These are phyloP conservation scores for Termitomyces eurrhizus DNA, from an alignment of 768 basidiomycete species.

Conservation along the genomic window DNA sequence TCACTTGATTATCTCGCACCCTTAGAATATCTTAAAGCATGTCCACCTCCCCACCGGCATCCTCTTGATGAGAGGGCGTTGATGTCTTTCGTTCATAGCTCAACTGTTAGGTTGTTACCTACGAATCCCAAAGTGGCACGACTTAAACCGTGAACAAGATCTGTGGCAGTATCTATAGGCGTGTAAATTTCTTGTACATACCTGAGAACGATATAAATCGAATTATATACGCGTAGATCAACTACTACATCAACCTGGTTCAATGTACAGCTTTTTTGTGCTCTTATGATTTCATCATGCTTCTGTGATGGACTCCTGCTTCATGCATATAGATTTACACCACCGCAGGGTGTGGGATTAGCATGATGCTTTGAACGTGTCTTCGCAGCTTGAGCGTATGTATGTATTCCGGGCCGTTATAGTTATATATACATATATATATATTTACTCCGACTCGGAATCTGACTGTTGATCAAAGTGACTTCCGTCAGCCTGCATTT, in stretches of 20 bases:
- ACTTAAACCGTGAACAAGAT: no score
- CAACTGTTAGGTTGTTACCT: neutral
- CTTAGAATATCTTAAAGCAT: slow-evolving; percentile 56
- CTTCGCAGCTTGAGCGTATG: neutral
- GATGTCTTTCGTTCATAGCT: slow-evolving; percentile 46
- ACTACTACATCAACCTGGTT: neutral
- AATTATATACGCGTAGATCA: no score
- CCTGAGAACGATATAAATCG: no score
- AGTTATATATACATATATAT: neutral
- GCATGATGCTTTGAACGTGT: neutral
- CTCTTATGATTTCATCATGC: neutral
- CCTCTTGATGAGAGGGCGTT: slow-evolving; percentile 69
- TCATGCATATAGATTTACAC: neutral
- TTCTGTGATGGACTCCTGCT: neutral
- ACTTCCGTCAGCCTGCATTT: neutral
- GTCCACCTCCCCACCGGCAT: slow-evolving; percentile 60
- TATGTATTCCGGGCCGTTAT: neutral
- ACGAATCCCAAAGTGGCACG: no score
- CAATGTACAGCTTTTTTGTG: neutral
- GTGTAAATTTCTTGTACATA: no score
- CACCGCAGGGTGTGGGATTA: neutral
- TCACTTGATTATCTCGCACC: slow-evolving; percentile 46
- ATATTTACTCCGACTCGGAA: slow-evolving; percentile 3
- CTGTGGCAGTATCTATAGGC: no score
- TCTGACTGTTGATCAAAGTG: neutral